These are phyloP conservation scores for Penicillium malachiteum DNA, from an alignment of 495 filamentous ascomycete genomes.

Conservation along the genomic window DNA sequence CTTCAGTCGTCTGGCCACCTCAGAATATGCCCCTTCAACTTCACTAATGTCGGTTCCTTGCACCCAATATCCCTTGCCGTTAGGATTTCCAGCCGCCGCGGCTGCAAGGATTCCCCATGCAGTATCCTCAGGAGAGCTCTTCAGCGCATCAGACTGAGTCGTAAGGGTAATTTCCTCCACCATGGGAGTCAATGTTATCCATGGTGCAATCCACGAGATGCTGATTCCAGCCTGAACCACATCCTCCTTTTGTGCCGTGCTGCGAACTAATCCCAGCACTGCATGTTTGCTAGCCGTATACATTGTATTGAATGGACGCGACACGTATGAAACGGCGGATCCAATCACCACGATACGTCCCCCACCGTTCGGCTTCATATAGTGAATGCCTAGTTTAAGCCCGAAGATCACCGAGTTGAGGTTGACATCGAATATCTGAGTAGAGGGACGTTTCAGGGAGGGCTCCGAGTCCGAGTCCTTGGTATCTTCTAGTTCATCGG, in stretches of 20 bases:
- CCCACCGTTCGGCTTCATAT: conserved; percentile 16
- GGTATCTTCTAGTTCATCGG: conserved; percentile 8
- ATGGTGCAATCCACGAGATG: conserved; percentile 22
- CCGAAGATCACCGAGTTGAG: conserved; percentile 20
- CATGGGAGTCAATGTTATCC: conserved; percentile 24
- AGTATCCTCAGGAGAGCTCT: conserved; percentile 17
- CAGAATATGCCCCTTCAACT: conserved; percentile 22
- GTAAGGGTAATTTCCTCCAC: conserved; percentile 15
- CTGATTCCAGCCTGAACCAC: conserved; percentile 12
- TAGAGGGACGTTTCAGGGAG: conserved; percentile 9
- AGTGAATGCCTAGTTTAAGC: conserved; percentile 19
- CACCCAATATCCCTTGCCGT: conserved; percentile 28
- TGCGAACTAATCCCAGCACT: conserved; percentile 20
- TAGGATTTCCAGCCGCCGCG: conserved; percentile 5
- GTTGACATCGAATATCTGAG: conserved; percentile 16
- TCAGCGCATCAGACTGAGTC: conserved; percentile 9
- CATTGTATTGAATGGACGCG: conserved; percentile 21
- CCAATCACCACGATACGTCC: conserved; percentile 18
- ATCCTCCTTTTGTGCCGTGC: conserved; percentile 15
- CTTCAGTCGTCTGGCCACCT: conserved; percentile 17
- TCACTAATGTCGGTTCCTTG: conserved; percentile 20
- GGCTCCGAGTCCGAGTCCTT: not conserved
- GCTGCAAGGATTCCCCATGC: conserved; percentile 19
- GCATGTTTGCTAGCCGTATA: conserved; percentile 22
- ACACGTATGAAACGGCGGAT: conserved; percentile 25